Evolutionary conservation across 805 yeast species (phyloP).

Genomic region (Helenozyma baotianmanensis): DNA sequence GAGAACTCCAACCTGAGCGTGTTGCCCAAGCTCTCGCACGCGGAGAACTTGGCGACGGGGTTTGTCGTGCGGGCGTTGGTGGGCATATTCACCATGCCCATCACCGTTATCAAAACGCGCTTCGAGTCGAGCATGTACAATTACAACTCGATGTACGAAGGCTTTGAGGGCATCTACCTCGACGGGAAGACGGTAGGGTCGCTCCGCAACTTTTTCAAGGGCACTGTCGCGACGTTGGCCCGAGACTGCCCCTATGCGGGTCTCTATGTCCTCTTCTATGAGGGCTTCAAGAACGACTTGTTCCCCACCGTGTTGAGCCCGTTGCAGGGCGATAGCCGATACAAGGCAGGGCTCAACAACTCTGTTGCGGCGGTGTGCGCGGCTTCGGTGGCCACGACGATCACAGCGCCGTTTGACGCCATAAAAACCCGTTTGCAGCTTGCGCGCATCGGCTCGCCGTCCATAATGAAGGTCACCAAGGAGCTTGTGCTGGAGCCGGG

Average conservation of each 20-base stretch:
- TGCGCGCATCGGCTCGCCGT: constrained; percentile 39
- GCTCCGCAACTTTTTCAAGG: constrained; percentile 71
- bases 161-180: constrained; percentile 50
- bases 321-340: constrained; percentile 6
- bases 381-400: constrained; percentile 73
- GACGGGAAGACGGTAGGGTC: constrained; percentile 28
- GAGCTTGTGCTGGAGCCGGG: constrained; percentile 43
- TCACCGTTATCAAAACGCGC: constrained; percentile 84
- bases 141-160: constrained; percentile 61
- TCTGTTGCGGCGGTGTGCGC: constrained; percentile 73
- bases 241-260: constrained; percentile 98
- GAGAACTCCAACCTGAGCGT: constrained; percentile 29
- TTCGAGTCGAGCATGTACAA: constrained; percentile 77
- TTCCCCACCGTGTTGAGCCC: constrained; percentile 37
- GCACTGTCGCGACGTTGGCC: constrained; percentile 80
- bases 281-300: constrained; percentile 55
- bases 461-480: constrained; percentile 35
- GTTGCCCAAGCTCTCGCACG: constrained; percentile 67
- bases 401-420: constrained; percentile 94
- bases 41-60: constrained; percentile 72
- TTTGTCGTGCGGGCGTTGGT: constrained; percentile 73
- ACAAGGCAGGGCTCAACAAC: constrained; percentile 34
- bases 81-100: constrained; percentile 90
- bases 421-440: constrained; percentile 89
- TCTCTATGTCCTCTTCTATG: constrained; percentile 79